Percentiles rank a stretch among this genome's conserved stretches.
phyloP scores from a whole-genome alignment of 805 yeast species.

The Sugiyamaella smithiae region DNA sequence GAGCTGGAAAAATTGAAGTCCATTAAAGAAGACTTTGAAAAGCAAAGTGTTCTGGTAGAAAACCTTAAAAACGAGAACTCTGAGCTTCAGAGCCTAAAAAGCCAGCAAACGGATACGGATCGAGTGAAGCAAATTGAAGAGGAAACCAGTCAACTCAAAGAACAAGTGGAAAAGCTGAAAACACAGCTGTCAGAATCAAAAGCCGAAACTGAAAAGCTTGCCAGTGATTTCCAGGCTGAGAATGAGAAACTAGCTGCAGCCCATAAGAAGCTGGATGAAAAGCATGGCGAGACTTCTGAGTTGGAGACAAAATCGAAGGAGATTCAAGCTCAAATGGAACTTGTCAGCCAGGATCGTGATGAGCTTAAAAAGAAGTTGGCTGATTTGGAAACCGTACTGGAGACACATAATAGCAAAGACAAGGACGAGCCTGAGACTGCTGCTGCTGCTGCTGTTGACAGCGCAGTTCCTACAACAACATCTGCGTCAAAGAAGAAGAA shows the following conservation, averaged over 20 bases:
- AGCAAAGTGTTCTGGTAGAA: slow-evolving; percentile 1
- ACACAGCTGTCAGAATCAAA: too few relatives aligned
- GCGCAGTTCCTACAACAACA: background rate
- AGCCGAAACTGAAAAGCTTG: too few relatives aligned
- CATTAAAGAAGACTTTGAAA: slow-evolving; percentile 9
- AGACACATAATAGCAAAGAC: too few relatives aligned
- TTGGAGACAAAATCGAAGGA: too few relatives aligned
- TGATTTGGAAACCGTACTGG: too few relatives aligned
- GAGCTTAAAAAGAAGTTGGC: too few relatives aligned
- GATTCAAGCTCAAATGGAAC: too few relatives aligned
- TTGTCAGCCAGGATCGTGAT: too few relatives aligned
- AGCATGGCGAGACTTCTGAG: slow-evolving; percentile 2
- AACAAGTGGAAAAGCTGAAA: too few relatives aligned
- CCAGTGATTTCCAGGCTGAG: too few relatives aligned
- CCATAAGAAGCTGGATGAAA: too few relatives aligned
- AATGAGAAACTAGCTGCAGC: too few relatives aligned
- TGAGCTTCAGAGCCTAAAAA: background rate
- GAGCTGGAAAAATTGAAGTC: background rate
- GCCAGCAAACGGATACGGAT: background rate
- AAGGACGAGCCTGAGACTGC: background rate
- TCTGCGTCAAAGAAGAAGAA: slow-evolving; percentile 17
- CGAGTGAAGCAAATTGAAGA: background rate
- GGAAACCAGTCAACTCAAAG: background rate
- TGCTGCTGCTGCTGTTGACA: background rate
- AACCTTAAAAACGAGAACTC: background rate